Evolutionary conservation across 2,329 filamentous ascomycete genomes (phyloP).

Genomic region (Curvularia sp.): DNA sequence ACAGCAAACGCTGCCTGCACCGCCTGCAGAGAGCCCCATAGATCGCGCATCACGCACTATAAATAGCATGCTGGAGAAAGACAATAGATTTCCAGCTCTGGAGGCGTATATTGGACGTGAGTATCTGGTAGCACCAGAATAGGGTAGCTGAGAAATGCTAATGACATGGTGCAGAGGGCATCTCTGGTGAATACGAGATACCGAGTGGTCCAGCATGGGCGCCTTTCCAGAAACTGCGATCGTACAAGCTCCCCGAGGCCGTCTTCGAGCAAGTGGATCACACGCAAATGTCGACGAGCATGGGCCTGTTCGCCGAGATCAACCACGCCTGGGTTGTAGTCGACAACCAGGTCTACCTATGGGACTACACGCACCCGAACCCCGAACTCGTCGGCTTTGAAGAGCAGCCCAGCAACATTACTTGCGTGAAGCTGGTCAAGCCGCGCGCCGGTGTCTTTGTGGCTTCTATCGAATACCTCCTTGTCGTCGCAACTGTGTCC

Average conservation of each 20-base stretch:
- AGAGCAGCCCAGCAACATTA: constrained; percentile 86
- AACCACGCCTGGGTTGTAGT: constrained; percentile 96
- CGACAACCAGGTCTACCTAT: constrained; percentile 94
- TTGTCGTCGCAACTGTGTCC: constrained; percentile 85
- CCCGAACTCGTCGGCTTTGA: constrained; percentile 92
- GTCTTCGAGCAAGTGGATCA: constrained; percentile 93
- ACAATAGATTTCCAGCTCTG: constrained; percentile 84
- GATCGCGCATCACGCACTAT: constrained; percentile 83
- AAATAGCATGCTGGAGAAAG: constrained; percentile 76
- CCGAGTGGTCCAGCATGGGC: constrained; percentile 74
- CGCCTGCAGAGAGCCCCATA: constrained; percentile 64
- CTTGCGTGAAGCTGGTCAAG: constrained; percentile 84
- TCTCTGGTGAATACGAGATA: constrained; percentile 90
- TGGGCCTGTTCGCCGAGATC: constrained; percentile 94
- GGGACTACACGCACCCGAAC: constrained; percentile 95
- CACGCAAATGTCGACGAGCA: constrained; percentile 84
- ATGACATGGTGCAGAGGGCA: constrained; percentile 69
- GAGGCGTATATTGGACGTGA: constrained; percentile 88
- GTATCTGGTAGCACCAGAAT: constrained; percentile 42
- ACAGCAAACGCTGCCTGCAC: constrained; percentile 34
- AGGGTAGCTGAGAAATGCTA: constrained; percentile 30
- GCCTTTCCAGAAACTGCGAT: constrained; percentile 86
- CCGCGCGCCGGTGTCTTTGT: constrained; percentile 90
- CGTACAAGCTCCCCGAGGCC: constrained; percentile 87
- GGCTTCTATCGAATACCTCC: constrained; percentile 80